Percentiles rank a stretch among this genome's conserved stretches.
phyloP scores from a whole-genome alignment of 345 rosid genomes.

The Salix caprea region DNA sequence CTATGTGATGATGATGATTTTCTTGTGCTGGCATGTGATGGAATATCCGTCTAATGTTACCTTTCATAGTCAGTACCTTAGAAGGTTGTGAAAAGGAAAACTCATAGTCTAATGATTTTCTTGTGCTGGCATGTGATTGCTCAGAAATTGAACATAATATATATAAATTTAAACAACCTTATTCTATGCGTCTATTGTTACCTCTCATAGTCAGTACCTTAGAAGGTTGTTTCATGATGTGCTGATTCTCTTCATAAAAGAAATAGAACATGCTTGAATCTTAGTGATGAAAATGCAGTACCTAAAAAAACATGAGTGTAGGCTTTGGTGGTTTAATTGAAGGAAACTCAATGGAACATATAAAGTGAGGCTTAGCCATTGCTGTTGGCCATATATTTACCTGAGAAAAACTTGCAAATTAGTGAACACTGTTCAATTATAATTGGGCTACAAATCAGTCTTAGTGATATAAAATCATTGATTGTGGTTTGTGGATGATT shows the following conservation, averaged over 20 bases:
- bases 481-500: neutral
- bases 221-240: neutral
- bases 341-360: neutral
- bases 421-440: neutral
- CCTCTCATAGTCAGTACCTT: neutral
- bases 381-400: neutral
- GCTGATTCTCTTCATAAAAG: neutral
- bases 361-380: neutral
- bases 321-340: neutral
- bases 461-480: neutral
- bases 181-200: constrained; percentile 28
- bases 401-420: neutral
- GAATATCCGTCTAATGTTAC: too few relatives aligned
- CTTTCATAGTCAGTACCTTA: too few relatives aligned
- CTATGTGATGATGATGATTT: too few relatives aligned
- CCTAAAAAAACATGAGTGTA: neutral
- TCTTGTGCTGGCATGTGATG: too few relatives aligned
- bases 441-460: neutral
- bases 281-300: neutral
- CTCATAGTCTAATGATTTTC: too few relatives aligned
- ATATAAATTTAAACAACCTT: too few relatives aligned
- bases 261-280: neutral
- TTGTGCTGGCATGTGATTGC: constrained; percentile 2
- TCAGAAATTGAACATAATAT: too few relatives aligned
- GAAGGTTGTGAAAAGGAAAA: too few relatives aligned